Percentiles rank a stretch among this genome's conserved stretches.
phyloP scores from a whole-genome alignment of 225 moss, liverwort and hornwort species.

The Physcomitrellopsis africana region DNA sequence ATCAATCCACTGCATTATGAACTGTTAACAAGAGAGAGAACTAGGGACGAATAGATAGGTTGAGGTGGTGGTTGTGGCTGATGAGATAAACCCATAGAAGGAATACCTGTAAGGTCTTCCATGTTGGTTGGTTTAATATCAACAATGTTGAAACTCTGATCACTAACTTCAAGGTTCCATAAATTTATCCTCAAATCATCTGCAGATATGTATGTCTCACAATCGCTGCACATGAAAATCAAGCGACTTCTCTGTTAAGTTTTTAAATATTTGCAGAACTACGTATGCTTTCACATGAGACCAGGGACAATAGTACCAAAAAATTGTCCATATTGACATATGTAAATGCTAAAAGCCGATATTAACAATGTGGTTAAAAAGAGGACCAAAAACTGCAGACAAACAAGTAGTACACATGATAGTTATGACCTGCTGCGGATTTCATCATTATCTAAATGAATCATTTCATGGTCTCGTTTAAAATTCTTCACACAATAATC shows the following conservation, averaged over 20 bases:
- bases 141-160: conserved; percentile 99
- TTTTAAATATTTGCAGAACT: background rate
- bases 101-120: conserved; percentile 95
- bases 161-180: conserved; percentile 99
- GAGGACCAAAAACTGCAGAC: conserved; percentile 6
- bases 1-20: conserved; percentile 14
- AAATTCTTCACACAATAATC: background rate
- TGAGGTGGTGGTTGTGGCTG: background rate
- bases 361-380: background rate
- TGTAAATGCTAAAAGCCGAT: conserved; percentile 15
- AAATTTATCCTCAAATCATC: conserved; percentile 99
- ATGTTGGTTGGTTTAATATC: conserved; percentile 99
- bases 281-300: background rate
- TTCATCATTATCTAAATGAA: background rate
- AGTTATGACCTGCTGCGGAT: background rate
- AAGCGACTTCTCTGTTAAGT: conserved; percentile 2
- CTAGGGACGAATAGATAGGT: background rate
- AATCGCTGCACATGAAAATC: conserved; percentile 71
- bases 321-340: background rate
- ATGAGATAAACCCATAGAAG: conserved; percentile 1
- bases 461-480: background rate
- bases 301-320: background rate
- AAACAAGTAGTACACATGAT: background rate
- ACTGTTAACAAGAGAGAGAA: background rate
- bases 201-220: conserved; percentile 97